These are phyloP conservation scores for Chaetothyriales sp. DNA, from an alignment of 2,329 filamentous ascomycete genomes.

Conservation along the genomic window DNA sequence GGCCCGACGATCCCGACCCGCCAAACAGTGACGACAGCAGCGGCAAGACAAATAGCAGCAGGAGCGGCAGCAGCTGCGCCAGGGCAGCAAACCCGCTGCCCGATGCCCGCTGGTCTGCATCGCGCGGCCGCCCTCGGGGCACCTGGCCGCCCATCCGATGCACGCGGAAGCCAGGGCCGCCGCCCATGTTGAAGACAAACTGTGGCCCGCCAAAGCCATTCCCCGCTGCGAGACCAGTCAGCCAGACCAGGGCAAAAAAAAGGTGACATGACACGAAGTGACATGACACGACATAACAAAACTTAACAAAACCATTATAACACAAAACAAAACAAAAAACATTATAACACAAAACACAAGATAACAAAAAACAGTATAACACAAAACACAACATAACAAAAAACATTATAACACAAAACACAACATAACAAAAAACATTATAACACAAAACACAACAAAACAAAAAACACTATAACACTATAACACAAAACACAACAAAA, in stretches of 20 bases:
- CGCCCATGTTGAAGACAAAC: conserved; percentile 91
- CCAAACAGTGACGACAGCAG: conserved; percentile 69
- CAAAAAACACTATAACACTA: too few species aligned
- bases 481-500: too few species aligned
- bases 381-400: too few species aligned
- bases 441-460: too few species aligned
- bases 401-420: too few species aligned
- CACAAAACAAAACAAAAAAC: too few species aligned
- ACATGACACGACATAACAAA: too few species aligned
- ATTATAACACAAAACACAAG: too few species aligned
- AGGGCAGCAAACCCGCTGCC: conserved; percentile 41
- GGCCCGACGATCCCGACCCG: conserved; percentile 43
- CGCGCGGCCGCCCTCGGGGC: conserved; percentile 62
- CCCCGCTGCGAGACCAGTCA: conserved; percentile 27
- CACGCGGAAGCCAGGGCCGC: conserved; percentile 79
- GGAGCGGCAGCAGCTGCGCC: conserved; percentile 70
- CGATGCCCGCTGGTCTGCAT: conserved; percentile 42
- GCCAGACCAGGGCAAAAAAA: conserved; percentile 1
- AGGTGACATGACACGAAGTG: too few species aligned
- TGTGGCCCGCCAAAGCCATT: conserved; percentile 64
- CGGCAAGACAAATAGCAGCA: conserved; percentile 78
- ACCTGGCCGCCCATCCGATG: conserved; percentile 82
- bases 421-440: too few species aligned
- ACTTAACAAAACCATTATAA: too few species aligned
- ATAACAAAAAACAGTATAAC: too few species aligned